Percentiles rank a stretch among this genome's conserved stretches.
These are phyloP conservation scores for Colletotrichum sp. DNA, from an alignment of 2,329 filamentous ascomycete species.

Conservation along the genomic window DNA sequence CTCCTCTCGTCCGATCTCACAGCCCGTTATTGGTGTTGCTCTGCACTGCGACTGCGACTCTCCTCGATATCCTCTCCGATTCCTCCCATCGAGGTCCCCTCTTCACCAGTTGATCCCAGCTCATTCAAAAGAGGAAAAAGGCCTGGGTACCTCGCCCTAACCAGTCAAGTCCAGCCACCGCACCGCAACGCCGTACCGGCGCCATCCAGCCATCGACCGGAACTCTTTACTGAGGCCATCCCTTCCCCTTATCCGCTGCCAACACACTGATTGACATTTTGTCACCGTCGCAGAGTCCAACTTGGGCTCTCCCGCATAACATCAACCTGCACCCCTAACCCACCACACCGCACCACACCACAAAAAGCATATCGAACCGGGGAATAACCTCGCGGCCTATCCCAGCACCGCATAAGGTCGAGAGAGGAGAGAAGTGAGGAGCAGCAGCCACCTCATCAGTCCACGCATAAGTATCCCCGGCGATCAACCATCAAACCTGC, in stretches of 20 bases:
- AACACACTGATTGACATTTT: constrained; percentile 15
- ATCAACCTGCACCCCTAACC: constrained; percentile 3
- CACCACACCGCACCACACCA: constrained; percentile 1
- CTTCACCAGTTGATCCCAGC: neutral
- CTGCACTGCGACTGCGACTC: neutral
- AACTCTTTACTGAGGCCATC: neutral
- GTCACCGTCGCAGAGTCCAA: neutral
- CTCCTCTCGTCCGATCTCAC: constrained; percentile 6
- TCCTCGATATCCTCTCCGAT: neutral
- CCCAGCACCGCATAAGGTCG: neutral
- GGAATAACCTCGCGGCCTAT: neutral
- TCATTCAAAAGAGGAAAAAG: neutral
- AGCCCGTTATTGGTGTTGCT: neutral
- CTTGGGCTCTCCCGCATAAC: constrained; percentile 1
- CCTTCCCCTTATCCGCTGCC: constrained; percentile 2
- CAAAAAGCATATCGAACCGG: neutral
- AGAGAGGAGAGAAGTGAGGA: neutral
- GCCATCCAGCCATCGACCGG: constrained; percentile 4
- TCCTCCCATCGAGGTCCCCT: neutral
- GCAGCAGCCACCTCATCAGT: constrained; percentile 9
- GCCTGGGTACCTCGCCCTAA: neutral
- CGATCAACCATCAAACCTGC: neutral
- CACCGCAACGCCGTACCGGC: neutral
- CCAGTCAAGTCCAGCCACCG: constrained; percentile 1
- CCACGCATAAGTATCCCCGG: neutral